Evolutionary conservation across 352 stramenopile species (phyloP).

Genomic region (Globisporangium solare): DNA sequence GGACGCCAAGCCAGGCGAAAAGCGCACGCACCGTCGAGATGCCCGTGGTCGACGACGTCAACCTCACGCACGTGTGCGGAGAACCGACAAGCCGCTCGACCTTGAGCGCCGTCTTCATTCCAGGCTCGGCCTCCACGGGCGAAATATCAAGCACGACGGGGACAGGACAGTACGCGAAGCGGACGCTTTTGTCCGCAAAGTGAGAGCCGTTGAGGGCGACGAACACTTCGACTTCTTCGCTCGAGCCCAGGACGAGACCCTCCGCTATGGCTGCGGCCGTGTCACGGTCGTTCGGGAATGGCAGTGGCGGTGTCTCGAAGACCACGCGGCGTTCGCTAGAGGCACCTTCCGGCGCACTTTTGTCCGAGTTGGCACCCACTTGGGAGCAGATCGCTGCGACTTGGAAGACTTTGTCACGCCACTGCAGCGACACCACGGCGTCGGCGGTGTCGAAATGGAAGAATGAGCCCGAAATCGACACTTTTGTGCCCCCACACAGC

Average conservation of each 20-base stretch:
- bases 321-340: slow-evolving; percentile 30
- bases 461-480: slow-evolving; percentile 42
- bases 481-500: slow-evolving; percentile 36
- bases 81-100: slow-evolving; percentile 15
- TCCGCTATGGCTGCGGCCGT: slow-evolving; percentile 23
- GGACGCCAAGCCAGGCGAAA: background rate
- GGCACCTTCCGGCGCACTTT: slow-evolving; percentile 2
- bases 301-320: slow-evolving; percentile 35
- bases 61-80: slow-evolving; percentile 11
- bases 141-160: slow-evolving; percentile 18
- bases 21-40: slow-evolving; percentile 20
- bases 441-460: slow-evolving; percentile 64
- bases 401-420: slow-evolving; percentile 27
- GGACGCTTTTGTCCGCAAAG: slow-evolving; percentile 33
- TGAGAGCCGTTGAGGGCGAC: slow-evolving; percentile 46
- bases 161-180: slow-evolving; percentile 20
- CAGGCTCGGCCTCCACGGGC: slow-evolving; percentile 17
- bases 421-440: slow-evolving; percentile 37
- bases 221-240: slow-evolving; percentile 45
- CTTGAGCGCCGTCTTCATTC: slow-evolving; percentile 17
- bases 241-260: slow-evolving; percentile 19
- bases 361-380: background rate
- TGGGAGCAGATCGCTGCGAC: slow-evolving; percentile 29
- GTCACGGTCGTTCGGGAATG: slow-evolving; percentile 23
- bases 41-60: slow-evolving; percentile 16